These are phyloP conservation scores for Friedmanniomyces endolithicus DNA, from an alignment of 495 filamentous ascomycete genomes.

Conservation along the genomic window DNA sequence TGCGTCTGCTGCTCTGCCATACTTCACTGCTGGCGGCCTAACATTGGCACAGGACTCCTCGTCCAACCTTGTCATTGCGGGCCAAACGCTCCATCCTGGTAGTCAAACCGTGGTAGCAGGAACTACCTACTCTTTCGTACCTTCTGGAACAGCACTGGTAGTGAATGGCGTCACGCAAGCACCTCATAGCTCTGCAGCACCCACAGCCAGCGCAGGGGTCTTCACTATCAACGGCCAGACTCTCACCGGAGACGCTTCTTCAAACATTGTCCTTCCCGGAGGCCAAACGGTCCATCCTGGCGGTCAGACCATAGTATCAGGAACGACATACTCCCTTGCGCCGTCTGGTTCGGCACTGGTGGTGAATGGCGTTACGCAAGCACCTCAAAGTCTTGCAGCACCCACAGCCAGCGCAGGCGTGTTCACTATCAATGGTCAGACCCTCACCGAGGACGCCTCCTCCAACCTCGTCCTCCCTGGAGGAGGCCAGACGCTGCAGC, in stretches of 20 bases:
- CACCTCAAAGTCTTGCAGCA: neutral
- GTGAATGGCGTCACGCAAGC: neutral
- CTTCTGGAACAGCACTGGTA: neutral
- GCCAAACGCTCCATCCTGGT: neutral
- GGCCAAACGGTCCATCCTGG: slow-evolving; percentile 1
- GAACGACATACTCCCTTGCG: slow-evolving; percentile 5
- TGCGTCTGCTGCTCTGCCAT: neutral
- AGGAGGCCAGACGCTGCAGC: slow-evolving; percentile 1
- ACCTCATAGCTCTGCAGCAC: neutral
- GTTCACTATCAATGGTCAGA: neutral
- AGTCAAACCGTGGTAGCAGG: neutral
- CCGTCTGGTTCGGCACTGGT: neutral
- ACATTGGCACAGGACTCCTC: neutral
- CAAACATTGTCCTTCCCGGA: neutral
- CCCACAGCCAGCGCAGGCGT: neutral
- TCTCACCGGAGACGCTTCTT: neutral
- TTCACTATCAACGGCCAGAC: neutral
- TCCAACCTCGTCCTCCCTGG: neutral
- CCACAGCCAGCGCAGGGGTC: neutral
- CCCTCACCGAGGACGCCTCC: neutral
- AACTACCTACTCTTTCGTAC: neutral
- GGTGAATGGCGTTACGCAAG: neutral
- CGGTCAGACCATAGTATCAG: neutral
- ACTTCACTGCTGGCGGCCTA: neutral
- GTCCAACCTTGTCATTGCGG: neutral